A percentile compares a stretch with the other conserved stretches of the same genome.
These are phyloP conservation scores for Pseudocercospora crystallina DNA, from an alignment of 2,329 filamentous ascomycete genomes.

Conservation along the genomic window DNA sequence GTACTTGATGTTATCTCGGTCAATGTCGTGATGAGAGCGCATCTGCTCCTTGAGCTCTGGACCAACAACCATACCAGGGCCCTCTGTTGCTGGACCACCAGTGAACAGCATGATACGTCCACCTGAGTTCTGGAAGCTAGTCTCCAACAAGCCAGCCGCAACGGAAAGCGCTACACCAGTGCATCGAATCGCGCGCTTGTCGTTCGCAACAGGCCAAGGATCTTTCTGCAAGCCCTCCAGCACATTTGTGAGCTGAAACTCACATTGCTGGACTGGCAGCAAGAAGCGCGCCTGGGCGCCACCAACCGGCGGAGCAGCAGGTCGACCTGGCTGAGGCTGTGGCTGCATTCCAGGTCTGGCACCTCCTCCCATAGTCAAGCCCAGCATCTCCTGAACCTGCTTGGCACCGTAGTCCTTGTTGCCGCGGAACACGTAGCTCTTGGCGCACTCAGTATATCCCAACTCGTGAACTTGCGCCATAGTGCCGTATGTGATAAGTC, in stretches of 20 bases:
- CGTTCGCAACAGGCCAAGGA: conserved; percentile 94
- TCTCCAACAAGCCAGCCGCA: conserved; percentile 86
- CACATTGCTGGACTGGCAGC: conserved; percentile 89
- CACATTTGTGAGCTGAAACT: conserved; percentile 95
- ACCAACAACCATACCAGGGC: conserved; percentile 93
- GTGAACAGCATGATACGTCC: conserved; percentile 97
- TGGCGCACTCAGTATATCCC: conserved; percentile 95
- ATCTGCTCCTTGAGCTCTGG: conserved; percentile 95
- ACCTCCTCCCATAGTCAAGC: conserved; percentile 65
- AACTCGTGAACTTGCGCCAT: conserved; percentile 98
- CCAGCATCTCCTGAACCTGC: conserved; percentile 99
- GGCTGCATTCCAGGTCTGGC: conserved; percentile 71
- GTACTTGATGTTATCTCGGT: conserved; percentile 98
- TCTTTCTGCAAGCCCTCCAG: conserved; percentile 95
- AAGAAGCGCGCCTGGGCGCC: conserved; percentile 87
- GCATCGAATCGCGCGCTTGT: conserved; percentile 85
- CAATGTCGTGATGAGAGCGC: conserved; percentile 96
- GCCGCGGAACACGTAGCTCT: conserved; percentile 96
- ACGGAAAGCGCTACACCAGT: conserved; percentile 96
- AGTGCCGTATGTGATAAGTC: conserved; percentile 84
- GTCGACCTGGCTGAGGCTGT: conserved; percentile 70
- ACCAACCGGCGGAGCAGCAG: conserved; percentile 64
- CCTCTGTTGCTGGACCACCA: conserved; percentile 91
- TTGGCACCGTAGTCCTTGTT: conserved; percentile 98
- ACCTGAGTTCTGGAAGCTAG: conserved; percentile 92